phyloP scores from a whole-genome alignment of 495 filamentous ascomycete species.

The Lentithecium fluviatile region DNA sequence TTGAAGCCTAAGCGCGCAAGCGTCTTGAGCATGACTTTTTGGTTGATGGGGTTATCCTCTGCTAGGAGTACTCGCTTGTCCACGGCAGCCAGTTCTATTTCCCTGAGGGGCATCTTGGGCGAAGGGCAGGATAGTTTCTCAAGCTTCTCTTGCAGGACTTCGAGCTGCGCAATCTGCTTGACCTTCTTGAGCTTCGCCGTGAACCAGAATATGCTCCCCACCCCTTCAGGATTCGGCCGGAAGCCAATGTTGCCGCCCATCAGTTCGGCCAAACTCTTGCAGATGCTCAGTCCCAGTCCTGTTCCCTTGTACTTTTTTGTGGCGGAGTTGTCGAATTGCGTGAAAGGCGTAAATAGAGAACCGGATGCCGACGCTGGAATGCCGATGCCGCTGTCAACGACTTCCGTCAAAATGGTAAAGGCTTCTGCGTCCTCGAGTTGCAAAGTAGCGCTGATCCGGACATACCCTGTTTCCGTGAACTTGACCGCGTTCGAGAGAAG shows the following conservation, averaged over 20 bases:
- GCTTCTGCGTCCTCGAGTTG: constrained; percentile 44
- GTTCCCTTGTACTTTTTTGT: constrained; percentile 33
- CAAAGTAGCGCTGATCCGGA: constrained; percentile 38
- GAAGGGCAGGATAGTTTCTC: constrained; percentile 19
- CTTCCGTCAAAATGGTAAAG: constrained; percentile 50
- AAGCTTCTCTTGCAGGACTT: constrained; percentile 37
- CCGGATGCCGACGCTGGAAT: not conserved
- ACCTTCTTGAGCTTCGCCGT: constrained; percentile 53
- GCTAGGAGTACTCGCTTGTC: constrained; percentile 51
- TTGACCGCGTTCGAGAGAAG: constrained; percentile 51
- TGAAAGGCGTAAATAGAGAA: constrained; percentile 33
- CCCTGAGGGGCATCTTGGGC: constrained; percentile 13
- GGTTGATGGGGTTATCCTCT: constrained; percentile 53
- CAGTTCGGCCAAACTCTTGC: constrained; percentile 32
- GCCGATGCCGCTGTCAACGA: constrained; percentile 32
- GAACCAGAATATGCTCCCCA: constrained; percentile 63
- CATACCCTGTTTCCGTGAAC: constrained; percentile 50
- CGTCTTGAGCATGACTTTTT: constrained; percentile 61
- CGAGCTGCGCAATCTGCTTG: constrained; percentile 26
- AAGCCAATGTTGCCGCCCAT: constrained; percentile 43
- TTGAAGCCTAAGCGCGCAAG: constrained; percentile 55
- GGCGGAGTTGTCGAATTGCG: constrained; percentile 33
- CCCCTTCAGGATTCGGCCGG: constrained; percentile 51
- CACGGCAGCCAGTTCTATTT: constrained; percentile 29
- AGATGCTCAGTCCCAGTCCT: constrained; percentile 32